Base-by-base conservation (phyloP, 192 early-diverging fungal species). In the Umbelopsis sp. region DNA sequence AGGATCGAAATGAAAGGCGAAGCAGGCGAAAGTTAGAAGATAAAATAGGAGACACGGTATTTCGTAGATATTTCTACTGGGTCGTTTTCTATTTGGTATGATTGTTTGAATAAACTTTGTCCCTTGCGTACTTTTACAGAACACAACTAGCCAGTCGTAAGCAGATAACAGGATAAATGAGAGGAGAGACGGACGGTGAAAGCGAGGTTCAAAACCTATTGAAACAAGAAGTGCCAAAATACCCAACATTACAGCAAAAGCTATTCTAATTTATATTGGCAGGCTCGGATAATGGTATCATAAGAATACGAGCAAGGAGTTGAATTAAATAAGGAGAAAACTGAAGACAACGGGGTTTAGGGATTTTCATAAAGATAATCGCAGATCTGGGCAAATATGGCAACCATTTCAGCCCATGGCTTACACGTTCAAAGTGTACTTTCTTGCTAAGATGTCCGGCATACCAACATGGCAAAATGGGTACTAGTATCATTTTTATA, bases 31-130 rank as follows among this genome's bases (percentile, higher is more conserved):
- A 16, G 18, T 49, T 16, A 49, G 15, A 21, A 33, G 2, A 35
- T 55, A 61, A 25, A 35, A 61, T 27, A 61, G 11, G 55, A 61
- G 55, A 61, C 30, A n/a, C 35, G 55, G 55, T 61, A 35, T 61
- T 61, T 49, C 33, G 18, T 61, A 61, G 27, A 30, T 25, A 61
- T 35, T 61, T 61, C 13, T 61, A 25, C 33, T 61, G 25, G 55
- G 55, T 35, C 15, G 27, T 61, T 61, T 61, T 61, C 55, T 16
- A 61, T 61, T 61, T 61, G 55, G 55, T 61, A 61, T 61, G 55
- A 61, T 61, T 61, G 30, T 61, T 61, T 61, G 55, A 61, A 30
- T 2, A 35, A 30, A 27, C n/a, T 11, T 30, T 35, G 55, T 35
- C 55, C 27, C 55, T 61, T 61, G 55, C 55, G 55, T 30, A 25